Evolutionary conservation across 2,329 filamentous ascomycete genomes (phyloP).

Genomic region (Neonectria hederae): DNA sequence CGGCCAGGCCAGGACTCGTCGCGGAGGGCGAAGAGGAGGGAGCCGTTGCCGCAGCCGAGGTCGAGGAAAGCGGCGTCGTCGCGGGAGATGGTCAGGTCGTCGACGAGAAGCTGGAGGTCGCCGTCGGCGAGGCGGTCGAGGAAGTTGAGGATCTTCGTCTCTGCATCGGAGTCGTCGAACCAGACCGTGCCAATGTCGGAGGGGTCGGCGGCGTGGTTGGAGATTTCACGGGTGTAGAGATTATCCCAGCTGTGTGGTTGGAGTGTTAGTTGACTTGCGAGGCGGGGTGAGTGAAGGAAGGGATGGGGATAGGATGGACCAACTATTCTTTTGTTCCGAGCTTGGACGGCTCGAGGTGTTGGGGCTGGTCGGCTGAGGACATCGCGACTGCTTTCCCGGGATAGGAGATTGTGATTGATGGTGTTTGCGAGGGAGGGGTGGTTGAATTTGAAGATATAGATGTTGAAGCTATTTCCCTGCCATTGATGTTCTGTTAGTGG

Average conservation of each 20-base stretch:
- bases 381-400: conserved; percentile 19
- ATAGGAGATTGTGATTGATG: neutral
- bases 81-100: conserved; percentile 32
- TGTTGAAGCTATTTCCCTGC: conserved; percentile 26
- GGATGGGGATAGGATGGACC: conserved; percentile 44
- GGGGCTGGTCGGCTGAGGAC: conserved; percentile 55
- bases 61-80: conserved; percentile 75
- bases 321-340: conserved; percentile 94
- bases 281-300: conserved; percentile 9
- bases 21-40: conserved; percentile 83
- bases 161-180: conserved; percentile 94
- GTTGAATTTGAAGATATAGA: conserved; percentile 2
- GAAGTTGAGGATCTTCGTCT: conserved; percentile 79
- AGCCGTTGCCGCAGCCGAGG: conserved; percentile 93
- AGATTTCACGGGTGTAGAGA: conserved; percentile 76
- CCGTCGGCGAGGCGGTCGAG: conserved; percentile 57
- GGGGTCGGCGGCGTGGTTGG: conserved; percentile 76
- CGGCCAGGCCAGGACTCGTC: conserved; percentile 70
- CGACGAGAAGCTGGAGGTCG: conserved; percentile 31
- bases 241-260: conserved; percentile 71
- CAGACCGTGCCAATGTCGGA: conserved; percentile 88
- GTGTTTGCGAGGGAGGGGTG: neutral
- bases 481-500: conserved; percentile 34
- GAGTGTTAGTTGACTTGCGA: neutral
- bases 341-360: conserved; percentile 76